phyloP scores from a whole-genome alignment of 2,329 filamentous ascomycete genomes.

The Coniochaeta sp. region DNA sequence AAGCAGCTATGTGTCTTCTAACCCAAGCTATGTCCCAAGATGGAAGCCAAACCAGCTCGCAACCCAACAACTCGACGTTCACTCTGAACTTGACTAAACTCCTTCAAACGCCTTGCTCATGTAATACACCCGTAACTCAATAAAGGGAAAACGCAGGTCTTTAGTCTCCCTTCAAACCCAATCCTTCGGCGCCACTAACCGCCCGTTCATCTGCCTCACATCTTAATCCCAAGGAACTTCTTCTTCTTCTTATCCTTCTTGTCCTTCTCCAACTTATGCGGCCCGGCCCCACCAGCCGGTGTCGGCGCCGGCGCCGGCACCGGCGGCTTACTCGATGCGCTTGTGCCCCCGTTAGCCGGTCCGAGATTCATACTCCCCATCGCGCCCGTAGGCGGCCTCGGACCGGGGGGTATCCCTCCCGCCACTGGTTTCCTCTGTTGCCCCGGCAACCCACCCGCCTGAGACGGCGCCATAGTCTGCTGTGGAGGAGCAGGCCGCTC shows the following conservation, averaged over 20 bases:
- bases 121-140: no score
- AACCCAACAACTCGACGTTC: no score
- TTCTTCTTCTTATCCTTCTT: slow-evolving; percentile 26
- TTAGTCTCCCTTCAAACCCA: no score
- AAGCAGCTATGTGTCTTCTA: no score
- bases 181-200: no score
- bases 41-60: no score
- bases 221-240: slow-evolving; percentile 9
- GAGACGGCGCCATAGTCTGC: slow-evolving; percentile 9
- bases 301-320: slow-evolving; percentile 13
- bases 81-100: no score
- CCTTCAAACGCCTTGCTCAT: no score
- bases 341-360: background rate
- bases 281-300: no score
- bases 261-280: slow-evolving; percentile 44
- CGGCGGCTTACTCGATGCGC: slow-evolving; percentile 25
- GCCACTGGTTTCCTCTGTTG: slow-evolving; percentile 17
- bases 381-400: slow-evolving; percentile 35
- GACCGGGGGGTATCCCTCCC: slow-evolving; percentile 27
- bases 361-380: slow-evolving; percentile 46
- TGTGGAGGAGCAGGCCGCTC: slow-evolving; percentile 58
- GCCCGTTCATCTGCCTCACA: background rate
- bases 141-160: no score
- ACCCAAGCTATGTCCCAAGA: no score
- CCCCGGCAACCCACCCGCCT: background rate